A percentile compares a stretch with the other conserved stretches of the same genome.
Conservation (phyloP, 2,329 filamentous ascomycete genomes). For the Epichloe brachyelytri region DNA sequence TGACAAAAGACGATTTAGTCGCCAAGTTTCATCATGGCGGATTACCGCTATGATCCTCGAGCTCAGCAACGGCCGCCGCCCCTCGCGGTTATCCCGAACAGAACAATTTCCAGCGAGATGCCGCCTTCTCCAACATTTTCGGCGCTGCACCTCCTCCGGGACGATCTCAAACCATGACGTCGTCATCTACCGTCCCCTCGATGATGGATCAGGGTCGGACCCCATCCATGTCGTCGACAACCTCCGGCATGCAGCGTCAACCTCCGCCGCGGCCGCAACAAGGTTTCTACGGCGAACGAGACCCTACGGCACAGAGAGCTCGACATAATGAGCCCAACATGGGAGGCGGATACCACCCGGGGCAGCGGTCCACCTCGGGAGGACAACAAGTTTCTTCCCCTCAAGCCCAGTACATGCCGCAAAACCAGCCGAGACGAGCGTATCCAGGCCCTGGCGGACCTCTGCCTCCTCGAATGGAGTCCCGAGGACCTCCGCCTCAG, state of each 20-base stretch:
- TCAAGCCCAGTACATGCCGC: constrained; percentile 33
- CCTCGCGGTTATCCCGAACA: constrained; percentile 36
- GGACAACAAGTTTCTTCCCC: constrained; percentile 30
- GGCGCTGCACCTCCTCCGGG: constrained; percentile 75
- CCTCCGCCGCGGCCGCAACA: constrained; percentile 45
- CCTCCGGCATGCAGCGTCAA: constrained; percentile 44
- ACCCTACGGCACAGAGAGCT: constrained; percentile 14
- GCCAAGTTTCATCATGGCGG: constrained; percentile 33
- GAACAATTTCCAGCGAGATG: constrained; percentile 65
- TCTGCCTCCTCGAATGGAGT: constrained; percentile 55
- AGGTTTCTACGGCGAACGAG: constrained; percentile 22
- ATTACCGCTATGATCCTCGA: constrained; percentile 43
- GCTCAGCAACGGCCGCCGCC: constrained; percentile 26
- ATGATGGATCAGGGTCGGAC: constrained; percentile 52
- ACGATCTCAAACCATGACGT: constrained; percentile 91
- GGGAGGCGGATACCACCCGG: constrained; percentile 39
- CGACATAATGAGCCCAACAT: constrained; percentile 25
- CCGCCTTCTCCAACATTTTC: constrained; percentile 93
- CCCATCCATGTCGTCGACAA: constrained; percentile 57
- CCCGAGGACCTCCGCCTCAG: constrained; percentile 37
- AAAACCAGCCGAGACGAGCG: constrained; percentile 29
- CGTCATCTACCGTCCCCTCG: constrained; percentile 47
- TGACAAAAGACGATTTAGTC: not conserved
- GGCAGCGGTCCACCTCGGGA: constrained; percentile 37
- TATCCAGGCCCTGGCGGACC: constrained; percentile 28